Percentiles rank a stretch among this genome's conserved stretches.
Evolutionary conservation across 1,139 yeast species (phyloP).

Genomic region (Diutina sp.): DNA sequence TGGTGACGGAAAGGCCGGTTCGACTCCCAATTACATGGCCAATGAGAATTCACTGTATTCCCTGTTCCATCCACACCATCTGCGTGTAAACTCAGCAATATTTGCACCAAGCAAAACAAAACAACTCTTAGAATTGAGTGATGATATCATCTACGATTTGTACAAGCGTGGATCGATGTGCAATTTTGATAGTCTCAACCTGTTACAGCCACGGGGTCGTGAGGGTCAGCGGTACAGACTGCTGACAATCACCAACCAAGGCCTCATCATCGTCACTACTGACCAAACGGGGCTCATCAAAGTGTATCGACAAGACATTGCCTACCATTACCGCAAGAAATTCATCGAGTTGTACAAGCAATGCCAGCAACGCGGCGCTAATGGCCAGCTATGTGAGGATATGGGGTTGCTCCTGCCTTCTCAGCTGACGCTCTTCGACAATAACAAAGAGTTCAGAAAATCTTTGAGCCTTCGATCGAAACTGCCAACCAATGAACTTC

Average conservation of each 20-base stretch:
- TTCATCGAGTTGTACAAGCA: conserved; percentile 5
- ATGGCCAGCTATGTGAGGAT: background rate
- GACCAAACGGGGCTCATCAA: conserved; percentile 65
- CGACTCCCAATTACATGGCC: conserved; percentile 16
- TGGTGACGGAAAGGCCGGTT: conserved; percentile 13
- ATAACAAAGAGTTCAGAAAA: background rate
- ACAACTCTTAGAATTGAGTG: conserved; percentile 53
- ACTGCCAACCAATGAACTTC: background rate
- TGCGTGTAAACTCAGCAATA: conserved; percentile 60
- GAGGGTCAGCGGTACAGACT: background rate
- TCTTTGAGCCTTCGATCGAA: background rate
- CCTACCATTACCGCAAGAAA: conserved; percentile 24
- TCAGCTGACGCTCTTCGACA: background rate
- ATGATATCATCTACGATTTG: conserved; percentile 67
- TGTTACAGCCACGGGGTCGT: background rate
- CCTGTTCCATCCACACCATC: conserved; percentile 67
- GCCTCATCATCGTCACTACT: conserved; percentile 57
- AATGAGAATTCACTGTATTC: conserved; percentile 43
- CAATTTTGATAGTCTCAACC: background rate
- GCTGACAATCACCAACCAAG: conserved; percentile 8
- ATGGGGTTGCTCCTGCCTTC: background rate
- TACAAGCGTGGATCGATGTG: conserved; percentile 15
- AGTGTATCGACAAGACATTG: conserved; percentile 71
- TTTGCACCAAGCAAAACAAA: conserved; percentile 72
- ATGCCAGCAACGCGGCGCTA: background rate